Conservation (phyloP, 2,329 filamentous ascomycete species). For the Davidsoniella virescens region DNA sequence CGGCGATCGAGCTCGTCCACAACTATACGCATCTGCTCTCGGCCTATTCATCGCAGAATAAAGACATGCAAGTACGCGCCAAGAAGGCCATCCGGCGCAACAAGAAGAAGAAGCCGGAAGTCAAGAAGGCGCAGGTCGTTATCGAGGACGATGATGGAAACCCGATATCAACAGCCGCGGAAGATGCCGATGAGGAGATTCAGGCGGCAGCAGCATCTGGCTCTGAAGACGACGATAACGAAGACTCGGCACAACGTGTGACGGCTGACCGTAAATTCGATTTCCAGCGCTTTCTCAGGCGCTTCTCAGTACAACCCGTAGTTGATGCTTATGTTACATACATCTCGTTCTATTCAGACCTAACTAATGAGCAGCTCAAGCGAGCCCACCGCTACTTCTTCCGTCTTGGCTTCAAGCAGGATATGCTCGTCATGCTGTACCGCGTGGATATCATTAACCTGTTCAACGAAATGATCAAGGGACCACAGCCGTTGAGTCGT, state of each 20-base stretch:
- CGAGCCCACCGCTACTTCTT: constrained; percentile 89
- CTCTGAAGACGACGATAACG: constrained; percentile 40
- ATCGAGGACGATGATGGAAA: constrained; percentile 10
- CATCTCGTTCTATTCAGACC: constrained; percentile 62
- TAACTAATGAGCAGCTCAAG: constrained; percentile 68
- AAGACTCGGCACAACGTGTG: constrained; percentile 52
- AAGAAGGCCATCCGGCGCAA: constrained; percentile 57
- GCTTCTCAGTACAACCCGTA: constrained; percentile 70
- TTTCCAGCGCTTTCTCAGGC: constrained; percentile 65
- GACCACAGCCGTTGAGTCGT: constrained; percentile 58
- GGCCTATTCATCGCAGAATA: constrained; percentile 84
- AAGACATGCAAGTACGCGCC: constrained; percentile 82
- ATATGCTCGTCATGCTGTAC: constrained; percentile 76
- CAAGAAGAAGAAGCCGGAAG: constrained; percentile 42
- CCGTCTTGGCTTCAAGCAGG: constrained; percentile 84
- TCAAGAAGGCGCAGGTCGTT: constrained; percentile 11
- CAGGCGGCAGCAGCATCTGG: constrained; percentile 17
- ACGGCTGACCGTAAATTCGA: constrained; percentile 84
- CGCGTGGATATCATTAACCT: constrained; percentile 80
- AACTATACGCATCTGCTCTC: constrained; percentile 87
- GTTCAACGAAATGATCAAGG: constrained; percentile 83
- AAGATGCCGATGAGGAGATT: constrained; percentile 17
- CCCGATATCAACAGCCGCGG: not conserved
- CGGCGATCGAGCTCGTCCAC: constrained; percentile 76
- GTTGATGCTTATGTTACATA: constrained; percentile 81